Evolutionary conservation across 2,329 filamentous ascomycete species (phyloP).

Genomic region (Verticillium longisporum): DNA sequence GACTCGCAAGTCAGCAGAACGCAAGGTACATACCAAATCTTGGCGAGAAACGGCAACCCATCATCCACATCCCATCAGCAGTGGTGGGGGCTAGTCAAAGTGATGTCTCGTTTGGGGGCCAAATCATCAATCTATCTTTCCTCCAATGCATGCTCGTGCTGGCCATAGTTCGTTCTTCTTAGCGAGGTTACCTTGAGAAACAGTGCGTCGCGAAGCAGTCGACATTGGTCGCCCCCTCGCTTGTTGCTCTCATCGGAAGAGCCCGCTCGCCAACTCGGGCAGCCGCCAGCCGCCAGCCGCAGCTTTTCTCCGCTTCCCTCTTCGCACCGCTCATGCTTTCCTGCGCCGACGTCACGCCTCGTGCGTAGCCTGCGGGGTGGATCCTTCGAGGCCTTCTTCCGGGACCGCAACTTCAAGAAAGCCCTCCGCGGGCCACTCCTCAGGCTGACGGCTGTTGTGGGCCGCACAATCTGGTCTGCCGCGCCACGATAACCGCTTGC

Average conservation of each 20-base stretch:
- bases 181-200: not conserved
- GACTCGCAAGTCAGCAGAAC: not conserved
- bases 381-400: not conserved
- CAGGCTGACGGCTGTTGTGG: not conserved
- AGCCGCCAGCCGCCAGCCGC: not conserved
- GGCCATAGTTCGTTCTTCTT: not conserved
- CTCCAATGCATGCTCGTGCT: not conserved
- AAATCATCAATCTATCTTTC: not conserved
- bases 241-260: no score
- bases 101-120: not conserved
- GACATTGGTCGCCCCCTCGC: no score
- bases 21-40: no score
- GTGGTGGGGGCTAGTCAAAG: not conserved
- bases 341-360: not conserved
- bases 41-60: no score
- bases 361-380: not conserved
- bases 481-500: not conserved
- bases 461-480: not conserved
- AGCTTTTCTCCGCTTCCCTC: not conserved
- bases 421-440: not conserved
- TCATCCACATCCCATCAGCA: not conserved
- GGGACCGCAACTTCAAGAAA: not conserved
- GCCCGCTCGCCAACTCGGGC: no score
- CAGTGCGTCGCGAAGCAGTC: not conserved
- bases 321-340: not conserved